These are phyloP conservation scores for Lachancea kluyveri DNA, from an alignment of 805 yeast genomes.

Conservation along the genomic window DNA sequence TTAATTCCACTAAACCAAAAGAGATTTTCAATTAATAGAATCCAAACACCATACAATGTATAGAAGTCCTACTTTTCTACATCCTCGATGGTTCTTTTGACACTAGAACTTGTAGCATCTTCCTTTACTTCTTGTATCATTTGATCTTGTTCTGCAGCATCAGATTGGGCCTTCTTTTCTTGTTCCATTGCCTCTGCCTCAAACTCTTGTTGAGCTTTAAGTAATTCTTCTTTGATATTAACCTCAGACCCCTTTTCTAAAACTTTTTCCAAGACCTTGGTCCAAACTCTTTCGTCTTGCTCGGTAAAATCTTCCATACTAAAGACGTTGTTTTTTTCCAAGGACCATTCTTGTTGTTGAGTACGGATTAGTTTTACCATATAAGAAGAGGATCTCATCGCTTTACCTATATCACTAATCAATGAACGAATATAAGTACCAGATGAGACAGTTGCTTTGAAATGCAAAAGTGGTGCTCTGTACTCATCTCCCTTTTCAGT, in stretches of 20 bases:
- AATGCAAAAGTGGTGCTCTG: constrained; percentile 64
- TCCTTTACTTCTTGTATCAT: constrained; percentile 1
- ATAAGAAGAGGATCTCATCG: constrained; percentile 73
- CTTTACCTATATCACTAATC: constrained; percentile 81
- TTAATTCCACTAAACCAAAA: too few species aligned
- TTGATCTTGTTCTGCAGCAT: not conserved
- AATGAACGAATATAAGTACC: constrained; percentile 93
- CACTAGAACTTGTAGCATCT: constrained; percentile 1
- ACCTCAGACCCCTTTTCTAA: constrained; percentile 40
- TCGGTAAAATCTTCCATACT: constrained; percentile 58
- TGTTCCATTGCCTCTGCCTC: constrained; percentile 6
- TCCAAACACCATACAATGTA: too few species aligned
- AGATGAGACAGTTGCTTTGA: constrained; percentile 76
- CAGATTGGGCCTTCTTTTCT: not conserved
- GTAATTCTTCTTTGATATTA: constrained; percentile 37
- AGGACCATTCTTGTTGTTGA: constrained; percentile 79
- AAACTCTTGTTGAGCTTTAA: constrained; percentile 23
- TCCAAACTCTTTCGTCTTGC: constrained; percentile 63
- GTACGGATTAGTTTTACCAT: constrained; percentile 77
- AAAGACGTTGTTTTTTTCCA: constrained; percentile 63
- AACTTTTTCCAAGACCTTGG: constrained; percentile 50
- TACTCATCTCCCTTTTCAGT: constrained; percentile 33
- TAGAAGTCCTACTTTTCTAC: constrained; percentile 1
- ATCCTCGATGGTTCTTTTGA: constrained; percentile 5
- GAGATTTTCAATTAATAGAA: too few species aligned